Evolutionary conservation across 148 eudicot genomes (phyloP).

Genomic region (Linanthus parryae): DNA sequence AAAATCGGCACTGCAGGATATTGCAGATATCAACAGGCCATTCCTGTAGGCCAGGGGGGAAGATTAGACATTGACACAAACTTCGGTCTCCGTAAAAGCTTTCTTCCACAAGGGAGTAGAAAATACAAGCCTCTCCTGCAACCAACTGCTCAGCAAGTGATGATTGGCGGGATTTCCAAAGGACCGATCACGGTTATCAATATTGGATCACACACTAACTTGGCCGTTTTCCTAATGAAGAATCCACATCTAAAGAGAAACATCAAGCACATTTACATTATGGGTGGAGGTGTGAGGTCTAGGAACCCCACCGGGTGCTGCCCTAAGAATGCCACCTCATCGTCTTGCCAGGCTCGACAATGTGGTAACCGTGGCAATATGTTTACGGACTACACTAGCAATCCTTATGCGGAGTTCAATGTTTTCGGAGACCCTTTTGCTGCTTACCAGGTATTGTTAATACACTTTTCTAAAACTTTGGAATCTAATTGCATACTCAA

Average conservation of each 20-base stretch:
- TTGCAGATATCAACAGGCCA: constrained; percentile 79
- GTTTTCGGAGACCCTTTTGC: constrained; percentile 90
- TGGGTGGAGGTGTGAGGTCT: constrained; percentile 85
- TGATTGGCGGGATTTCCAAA: constrained; percentile 61
- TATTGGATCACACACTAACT: constrained; percentile 68
- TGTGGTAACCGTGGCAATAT: constrained; percentile 75
- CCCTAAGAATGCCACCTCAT: constrained; percentile 31
- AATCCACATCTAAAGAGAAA: constrained; percentile 81
- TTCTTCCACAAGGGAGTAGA: constrained; percentile 92
- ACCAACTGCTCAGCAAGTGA: constrained; percentile 73
- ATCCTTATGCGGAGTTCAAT: constrained; percentile 93
- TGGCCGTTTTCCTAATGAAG: constrained; percentile 73
- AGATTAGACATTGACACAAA: constrained; percentile 64
- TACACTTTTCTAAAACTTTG: background rate
- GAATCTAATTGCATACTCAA: too few species aligned
- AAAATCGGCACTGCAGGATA: constrained; percentile 69
- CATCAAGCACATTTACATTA: constrained; percentile 61
- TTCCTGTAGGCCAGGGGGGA: constrained; percentile 73
- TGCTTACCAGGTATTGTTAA: constrained; percentile 59
- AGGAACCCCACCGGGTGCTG: constrained; percentile 76
- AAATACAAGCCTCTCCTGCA: constrained; percentile 62
- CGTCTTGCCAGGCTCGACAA: constrained; percentile 47
- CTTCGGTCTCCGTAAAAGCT: constrained; percentile 61
- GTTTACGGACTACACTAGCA: constrained; percentile 55
- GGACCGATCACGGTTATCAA: constrained; percentile 66